A percentile compares a stretch with the other conserved stretches of the same genome.
Conservation (phyloP, 176 grass and related monocot genomes). For the Coix lacrymajobi region DNA sequence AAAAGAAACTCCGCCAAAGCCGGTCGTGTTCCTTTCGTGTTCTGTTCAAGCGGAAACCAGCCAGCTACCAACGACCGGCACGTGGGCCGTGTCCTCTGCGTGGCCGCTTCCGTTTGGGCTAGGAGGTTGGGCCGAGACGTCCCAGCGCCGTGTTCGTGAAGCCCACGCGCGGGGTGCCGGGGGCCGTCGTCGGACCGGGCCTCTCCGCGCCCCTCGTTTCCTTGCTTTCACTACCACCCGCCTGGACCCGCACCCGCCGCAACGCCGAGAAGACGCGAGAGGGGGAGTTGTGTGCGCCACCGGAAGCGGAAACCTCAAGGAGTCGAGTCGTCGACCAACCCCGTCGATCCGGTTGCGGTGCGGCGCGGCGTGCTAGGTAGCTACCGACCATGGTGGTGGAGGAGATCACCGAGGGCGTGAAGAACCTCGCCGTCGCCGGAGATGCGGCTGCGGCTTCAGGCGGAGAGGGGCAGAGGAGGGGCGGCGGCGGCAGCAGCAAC, state of each 20-base stretch:
- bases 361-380: background rate
- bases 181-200: too few species aligned
- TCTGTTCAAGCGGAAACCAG: too few species aligned
- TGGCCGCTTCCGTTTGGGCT: background rate
- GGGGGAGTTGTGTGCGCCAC: background rate
- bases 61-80: too few species aligned
- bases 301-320: background rate
- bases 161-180: too few species aligned
- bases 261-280: background rate
- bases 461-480: constrained; percentile 30
- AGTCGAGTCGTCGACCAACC: background rate
- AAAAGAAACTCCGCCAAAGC: too few species aligned
- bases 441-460: background rate
- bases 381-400: constrained; percentile 38
- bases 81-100: too few species aligned
- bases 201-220: background rate
- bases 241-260: background rate
- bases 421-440: constrained; percentile 32
- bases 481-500: constrained; percentile 46
- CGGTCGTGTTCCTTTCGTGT: too few species aligned
- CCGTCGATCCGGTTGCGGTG: background rate
- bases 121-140: background rate
- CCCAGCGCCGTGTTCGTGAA: too few species aligned
- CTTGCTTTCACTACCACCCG: too few species aligned
- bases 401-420: constrained; percentile 73